Base-by-base conservation (phyloP, 352 stramenopile species). In the Peronosclerospora sorghi region DNA sequence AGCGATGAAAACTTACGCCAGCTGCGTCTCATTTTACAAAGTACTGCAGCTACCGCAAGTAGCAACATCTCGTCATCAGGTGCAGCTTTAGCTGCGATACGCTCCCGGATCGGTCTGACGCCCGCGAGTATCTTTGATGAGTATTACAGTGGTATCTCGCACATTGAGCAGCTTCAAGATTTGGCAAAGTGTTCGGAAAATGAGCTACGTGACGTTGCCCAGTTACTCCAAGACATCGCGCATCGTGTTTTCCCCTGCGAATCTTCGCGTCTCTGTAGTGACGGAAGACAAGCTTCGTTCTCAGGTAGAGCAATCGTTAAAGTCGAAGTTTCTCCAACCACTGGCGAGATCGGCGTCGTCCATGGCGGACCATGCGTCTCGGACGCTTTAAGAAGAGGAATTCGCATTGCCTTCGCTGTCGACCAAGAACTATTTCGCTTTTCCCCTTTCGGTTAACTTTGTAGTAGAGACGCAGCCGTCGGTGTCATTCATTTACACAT, bases 361-460 rank as follows among this genome's bases (percentile, higher is more conserved):
- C 20, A 24, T 35, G n/a, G n/a, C n/a, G n/a, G 48, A 62, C 28
- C 15, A 41, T 51, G 41, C 45, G 20, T 60, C 45, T 30, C 41
- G 54, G 14, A 37, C 37, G 15, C 23, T 62, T 48, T 24, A 46
- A 35, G 27, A 19, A 18, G 42, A 63, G 30, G 20, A 57, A 23
- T 27, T 73, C 10, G 37, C 56, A 10, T 21, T 58, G 24, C 43
- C 67, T 18, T 38, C 24, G 13, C 39, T 61, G n/a, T 54, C 63
- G 17, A 38, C 54, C 10, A 72, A 79, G 36, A 62, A 54, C 30
- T 91, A 85, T 58, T 86, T 82, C 30, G 73, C 71, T 0, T 87
- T 86, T 51, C 79, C 79, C 1, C 50, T 88, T 8, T 85, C 73
- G 6, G 79, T 91, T 18, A 86, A 91, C 48, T 91, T 89, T 29